These are phyloP conservation scores for Streptanthus diversifolius DNA, from an alignment of 345 rosid genomes.

Conservation along the genomic window DNA sequence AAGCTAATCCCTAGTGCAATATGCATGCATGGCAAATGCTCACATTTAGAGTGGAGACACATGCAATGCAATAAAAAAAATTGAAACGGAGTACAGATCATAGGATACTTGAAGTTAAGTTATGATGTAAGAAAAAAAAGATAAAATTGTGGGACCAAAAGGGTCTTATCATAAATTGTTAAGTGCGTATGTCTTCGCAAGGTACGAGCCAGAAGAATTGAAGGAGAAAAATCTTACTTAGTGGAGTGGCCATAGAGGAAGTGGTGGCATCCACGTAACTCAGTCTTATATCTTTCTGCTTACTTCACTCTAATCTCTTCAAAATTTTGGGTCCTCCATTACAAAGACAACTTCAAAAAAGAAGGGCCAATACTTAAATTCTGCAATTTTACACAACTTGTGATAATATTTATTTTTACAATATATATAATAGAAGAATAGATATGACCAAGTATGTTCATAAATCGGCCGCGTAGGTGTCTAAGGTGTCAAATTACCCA, in stretches of 20 bases:
- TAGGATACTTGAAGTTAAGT: slow-evolving; percentile 23
- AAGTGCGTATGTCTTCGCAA: slow-evolving; percentile 25
- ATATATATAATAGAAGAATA: background rate
- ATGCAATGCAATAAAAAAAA: slow-evolving; percentile 24
- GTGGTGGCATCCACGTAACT: slow-evolving; percentile 61
- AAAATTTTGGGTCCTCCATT: slow-evolving; percentile 35
- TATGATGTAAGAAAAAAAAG: slow-evolving; percentile 15
- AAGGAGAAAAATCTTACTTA: slow-evolving; percentile 24
- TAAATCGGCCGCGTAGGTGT: background rate
- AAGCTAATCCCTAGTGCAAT: background rate
- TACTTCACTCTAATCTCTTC: slow-evolving; percentile 45
- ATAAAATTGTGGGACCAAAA: slow-evolving; percentile 16
- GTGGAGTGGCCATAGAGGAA: slow-evolving; percentile 54
- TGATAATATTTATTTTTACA: background rate
- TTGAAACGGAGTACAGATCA: slow-evolving; percentile 15
- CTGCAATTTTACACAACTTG: background rate
- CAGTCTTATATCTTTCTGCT: slow-evolving; percentile 33
- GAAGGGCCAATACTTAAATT: background rate
- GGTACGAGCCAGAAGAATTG: slow-evolving; percentile 12
- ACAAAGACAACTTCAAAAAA: slow-evolving; percentile 27
- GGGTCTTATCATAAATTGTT: slow-evolving; percentile 18
- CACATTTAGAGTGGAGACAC: background rate
- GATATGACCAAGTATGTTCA: background rate
- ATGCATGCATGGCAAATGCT: slow-evolving; percentile 13
- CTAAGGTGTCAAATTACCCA: background rate